Base-by-base conservation (phyloP, 2,329 filamentous ascomycete species). In the Dactylonectria macrodidyma region DNA sequence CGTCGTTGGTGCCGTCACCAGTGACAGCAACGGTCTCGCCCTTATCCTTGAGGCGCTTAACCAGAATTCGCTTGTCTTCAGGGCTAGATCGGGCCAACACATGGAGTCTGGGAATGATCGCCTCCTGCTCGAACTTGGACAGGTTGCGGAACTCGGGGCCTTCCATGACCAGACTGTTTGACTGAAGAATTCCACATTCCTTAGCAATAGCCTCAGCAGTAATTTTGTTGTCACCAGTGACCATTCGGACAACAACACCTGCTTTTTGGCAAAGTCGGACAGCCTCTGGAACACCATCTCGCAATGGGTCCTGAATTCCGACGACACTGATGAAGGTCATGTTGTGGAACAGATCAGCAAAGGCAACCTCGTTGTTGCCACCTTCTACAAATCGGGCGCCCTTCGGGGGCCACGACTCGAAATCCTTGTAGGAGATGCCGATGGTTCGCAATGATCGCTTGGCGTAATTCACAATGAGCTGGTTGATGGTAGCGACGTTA, bases 1-100 rank as follows among this genome's bases (percentile, higher is more conserved):
- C 93, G 80, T 95, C 93, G 78, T 95, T 95, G 74, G 93, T 95
- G 62, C 93, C 93, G 75, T 95, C 93, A 72, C 93, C 93, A 34
- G 93, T 95, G 11, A 95, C 93, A 51, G 93, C 93, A 59, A 95
- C 93, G 16, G 91, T 94, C 79, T 95, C 92, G 52, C 90, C 90
- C 77, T 90, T 85, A 69, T 91, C 90, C 80, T 93, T 93, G 68
- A 95, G 86, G 61, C 89, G 87, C 77, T 89, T 88, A 36, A 94
- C 92, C 50, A 95, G 84, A 22, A 92, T 89, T 59, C 91, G 90
- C 83, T 95, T 94, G 78, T 94, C 92, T 73, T 94, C 91, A 7
- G 92, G 92, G 66, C 91, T 93, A 2, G 92, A 94, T 62, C 92
- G 84, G 8, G 92, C 92, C 65, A 94, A 84, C 11, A 94, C 92